phyloP scores from a whole-genome alignment of 306 rosid genomes.

The Delonix regia region DNA sequence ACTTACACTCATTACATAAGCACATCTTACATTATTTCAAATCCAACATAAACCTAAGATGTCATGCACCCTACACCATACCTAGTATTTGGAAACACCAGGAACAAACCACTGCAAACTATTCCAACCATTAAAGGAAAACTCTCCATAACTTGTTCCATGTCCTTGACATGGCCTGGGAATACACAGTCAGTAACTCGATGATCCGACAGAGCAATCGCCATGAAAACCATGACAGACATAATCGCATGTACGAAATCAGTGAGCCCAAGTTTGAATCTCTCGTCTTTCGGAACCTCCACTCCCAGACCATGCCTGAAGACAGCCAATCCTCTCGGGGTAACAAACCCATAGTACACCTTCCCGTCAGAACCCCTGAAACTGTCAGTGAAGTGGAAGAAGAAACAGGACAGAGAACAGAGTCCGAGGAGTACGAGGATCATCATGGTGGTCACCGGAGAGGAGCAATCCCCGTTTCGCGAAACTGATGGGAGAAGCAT shows the following conservation, averaged over 20 bases:
- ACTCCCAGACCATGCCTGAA: conserved; percentile 52
- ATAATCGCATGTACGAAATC: conserved; percentile 64
- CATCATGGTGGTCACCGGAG: conserved; percentile 48
- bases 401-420: conserved; percentile 59
- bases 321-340: conserved; percentile 50
- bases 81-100: conserved; percentile 62
- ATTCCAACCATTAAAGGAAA: conserved; percentile 66
- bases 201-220: conserved; percentile 62
- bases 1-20: too few relatives aligned
- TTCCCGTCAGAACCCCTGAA: conserved; percentile 55
- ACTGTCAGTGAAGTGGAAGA: conserved; percentile 63
- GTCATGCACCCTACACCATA: conserved; percentile 60
- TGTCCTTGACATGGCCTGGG: conserved; percentile 54
- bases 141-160: conserved; percentile 68
- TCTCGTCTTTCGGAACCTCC: conserved; percentile 52
- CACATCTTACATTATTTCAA: background rate
- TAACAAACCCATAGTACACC: conserved; percentile 61
- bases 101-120: conserved; percentile 59
- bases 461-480: conserved; percentile 52
- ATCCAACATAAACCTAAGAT: conserved; percentile 14
- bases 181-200: conserved; percentile 55
- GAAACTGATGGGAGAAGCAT: conserved; percentile 64
- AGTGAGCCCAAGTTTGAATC: conserved; percentile 32
- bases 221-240: conserved; percentile 71
- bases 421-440: conserved; percentile 42